These are phyloP conservation scores for Cymbopogon flexuosus DNA, from an alignment of 202 grass and related monocot genomes.

Conservation along the genomic window DNA sequence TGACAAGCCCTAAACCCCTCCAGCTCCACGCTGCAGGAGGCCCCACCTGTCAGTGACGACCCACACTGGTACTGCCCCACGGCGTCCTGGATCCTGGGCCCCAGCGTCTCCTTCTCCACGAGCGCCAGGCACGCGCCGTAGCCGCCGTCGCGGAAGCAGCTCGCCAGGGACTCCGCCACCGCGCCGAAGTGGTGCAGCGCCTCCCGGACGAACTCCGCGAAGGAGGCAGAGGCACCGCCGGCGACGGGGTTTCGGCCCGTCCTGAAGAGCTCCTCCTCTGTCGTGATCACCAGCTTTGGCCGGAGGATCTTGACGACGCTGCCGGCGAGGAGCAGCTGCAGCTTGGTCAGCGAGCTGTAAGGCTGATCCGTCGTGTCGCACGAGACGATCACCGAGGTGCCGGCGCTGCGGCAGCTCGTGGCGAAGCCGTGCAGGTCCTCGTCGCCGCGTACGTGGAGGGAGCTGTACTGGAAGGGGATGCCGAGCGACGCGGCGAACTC, in stretches of 20 bases:
- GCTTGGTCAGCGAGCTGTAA: slow-evolving; percentile 4
- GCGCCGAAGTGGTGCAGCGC: slow-evolving; percentile 25
- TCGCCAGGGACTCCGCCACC: slow-evolving; percentile 22
- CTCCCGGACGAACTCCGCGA: slow-evolving; percentile 30
- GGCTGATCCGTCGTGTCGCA: slow-evolving; percentile 23
- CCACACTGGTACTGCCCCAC: neutral
- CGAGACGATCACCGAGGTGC: slow-evolving; percentile 23
- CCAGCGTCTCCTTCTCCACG: slow-evolving; percentile 39
- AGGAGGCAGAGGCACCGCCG: neutral
- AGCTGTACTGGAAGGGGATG: slow-evolving; percentile 29
- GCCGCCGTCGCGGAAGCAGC: slow-evolving; percentile 4
- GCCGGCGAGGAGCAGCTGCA: neutral
- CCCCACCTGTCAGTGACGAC: neutral
- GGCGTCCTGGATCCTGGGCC: slow-evolving; percentile 29
- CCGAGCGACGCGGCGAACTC: slow-evolving; percentile 34
- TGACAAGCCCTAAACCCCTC: slow-evolving; percentile 25
- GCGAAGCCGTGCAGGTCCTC: slow-evolving; percentile 1
- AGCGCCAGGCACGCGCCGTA: slow-evolving; percentile 20
- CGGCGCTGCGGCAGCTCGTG: neutral
- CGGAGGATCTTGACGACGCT: neutral
- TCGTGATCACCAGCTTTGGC: slow-evolving; percentile 42
- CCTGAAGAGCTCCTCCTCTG: slow-evolving; percentile 32
- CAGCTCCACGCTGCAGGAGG: neutral
- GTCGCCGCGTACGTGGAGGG: neutral
- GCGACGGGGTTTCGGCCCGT: neutral